Percentiles rank a stretch among this genome's conserved stretches.
phyloP scores from a whole-genome alignment of 1,284 basidiomycete species.

The Mrakiaceae sp. region DNA sequence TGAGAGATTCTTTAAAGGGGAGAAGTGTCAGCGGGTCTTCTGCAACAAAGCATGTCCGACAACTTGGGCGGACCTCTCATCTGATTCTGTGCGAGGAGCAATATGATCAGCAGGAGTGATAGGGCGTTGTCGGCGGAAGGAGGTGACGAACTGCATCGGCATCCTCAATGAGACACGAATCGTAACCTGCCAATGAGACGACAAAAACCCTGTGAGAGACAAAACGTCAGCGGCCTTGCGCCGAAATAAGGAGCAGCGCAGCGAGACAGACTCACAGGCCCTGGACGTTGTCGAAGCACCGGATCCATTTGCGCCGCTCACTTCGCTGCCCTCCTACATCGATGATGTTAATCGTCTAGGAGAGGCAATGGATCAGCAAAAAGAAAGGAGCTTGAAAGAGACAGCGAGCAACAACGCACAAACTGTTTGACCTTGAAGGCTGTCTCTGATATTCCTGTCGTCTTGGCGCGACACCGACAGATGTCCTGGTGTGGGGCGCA shows the following conservation, averaged over 20 bases:
- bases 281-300: not conserved
- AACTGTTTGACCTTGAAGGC: not conserved
- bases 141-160: not conserved
- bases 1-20: not conserved
- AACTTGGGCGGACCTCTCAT: not conserved
- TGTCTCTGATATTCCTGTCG: not conserved
- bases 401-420: not conserved
- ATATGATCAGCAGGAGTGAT: no score
- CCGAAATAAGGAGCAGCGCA: not conserved
- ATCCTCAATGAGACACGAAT: not conserved
- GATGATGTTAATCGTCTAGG: not conserved
- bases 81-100: not conserved
- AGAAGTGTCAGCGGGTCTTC: no score
- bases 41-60: no score
- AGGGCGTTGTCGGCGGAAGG: not conserved
- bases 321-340: conserved; percentile 2
- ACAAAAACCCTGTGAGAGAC: not conserved
- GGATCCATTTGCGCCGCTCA: conserved; percentile 7
- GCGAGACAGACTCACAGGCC: not conserved
- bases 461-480: not conserved
- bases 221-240: not conserved
- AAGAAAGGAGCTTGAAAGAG: not conserved
- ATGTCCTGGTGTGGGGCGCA: not conserved
- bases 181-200: not conserved
- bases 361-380: not conserved